phyloP scores from a whole-genome alignment of 2,329 filamentous ascomycete species.

The Monosporascus sp. region DNA sequence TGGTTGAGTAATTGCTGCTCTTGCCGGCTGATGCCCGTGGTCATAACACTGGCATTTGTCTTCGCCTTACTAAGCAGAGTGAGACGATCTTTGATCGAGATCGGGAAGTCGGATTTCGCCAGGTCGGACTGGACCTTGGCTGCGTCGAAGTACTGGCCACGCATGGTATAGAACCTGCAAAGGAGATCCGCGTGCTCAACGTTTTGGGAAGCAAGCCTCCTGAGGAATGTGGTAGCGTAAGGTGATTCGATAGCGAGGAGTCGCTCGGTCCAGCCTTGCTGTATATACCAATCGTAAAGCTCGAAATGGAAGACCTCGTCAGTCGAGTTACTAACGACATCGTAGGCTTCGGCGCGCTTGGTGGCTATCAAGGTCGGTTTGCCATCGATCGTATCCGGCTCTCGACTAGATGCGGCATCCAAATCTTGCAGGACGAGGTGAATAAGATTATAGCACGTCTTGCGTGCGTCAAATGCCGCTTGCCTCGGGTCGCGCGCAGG shows the following conservation, averaged over 20 bases:
- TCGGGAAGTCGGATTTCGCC: slow-evolving; percentile 72
- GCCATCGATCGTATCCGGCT: slow-evolving; percentile 73
- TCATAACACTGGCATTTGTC: slow-evolving; percentile 83
- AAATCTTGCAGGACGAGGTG: slow-evolving; percentile 75
- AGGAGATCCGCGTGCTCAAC: slow-evolving; percentile 81
- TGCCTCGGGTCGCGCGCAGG: slow-evolving; percentile 66
- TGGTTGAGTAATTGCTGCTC: slow-evolving; percentile 81
- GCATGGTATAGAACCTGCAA: slow-evolving; percentile 87
- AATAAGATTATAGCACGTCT: slow-evolving; percentile 79
- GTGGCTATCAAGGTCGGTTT: slow-evolving; percentile 69
- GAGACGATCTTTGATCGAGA: slow-evolving; percentile 81
- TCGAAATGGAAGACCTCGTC: slow-evolving; percentile 95
- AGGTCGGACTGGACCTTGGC: slow-evolving; percentile 81
- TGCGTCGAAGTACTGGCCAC: slow-evolving; percentile 77
- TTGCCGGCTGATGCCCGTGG: slow-evolving; percentile 69
- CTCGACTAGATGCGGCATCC: slow-evolving; percentile 62
- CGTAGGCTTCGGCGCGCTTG: slow-evolving; percentile 82
- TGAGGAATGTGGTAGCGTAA: slow-evolving; percentile 81
- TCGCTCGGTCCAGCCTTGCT: slow-evolving; percentile 76
- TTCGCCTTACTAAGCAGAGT: slow-evolving; percentile 86
- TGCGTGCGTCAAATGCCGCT: slow-evolving; percentile 63
- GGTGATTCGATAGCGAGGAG: slow-evolving; percentile 79
- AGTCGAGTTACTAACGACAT: slow-evolving; percentile 78
- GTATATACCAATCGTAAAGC: slow-evolving; percentile 97
- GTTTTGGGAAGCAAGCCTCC: slow-evolving; percentile 67